These are phyloP conservation scores for Hemileccinum hortonii DNA, from an alignment of 1,284 basidiomycete species.

Conservation along the genomic window DNA sequence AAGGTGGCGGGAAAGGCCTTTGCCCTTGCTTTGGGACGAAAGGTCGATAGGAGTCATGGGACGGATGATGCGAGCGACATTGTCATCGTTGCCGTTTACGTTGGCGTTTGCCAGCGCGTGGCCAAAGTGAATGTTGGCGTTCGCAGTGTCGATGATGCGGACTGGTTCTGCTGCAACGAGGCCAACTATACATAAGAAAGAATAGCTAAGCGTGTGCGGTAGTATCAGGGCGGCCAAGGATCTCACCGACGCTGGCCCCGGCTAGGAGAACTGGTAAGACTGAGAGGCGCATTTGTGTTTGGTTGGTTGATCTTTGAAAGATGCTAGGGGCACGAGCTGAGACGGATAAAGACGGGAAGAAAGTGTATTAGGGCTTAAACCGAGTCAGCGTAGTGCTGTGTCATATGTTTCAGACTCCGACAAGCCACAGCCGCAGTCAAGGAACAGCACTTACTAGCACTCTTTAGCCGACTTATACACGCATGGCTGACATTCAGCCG, in stretches of 20 bases:
- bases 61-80: slow-evolving; percentile 26
- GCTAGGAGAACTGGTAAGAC: slow-evolving; percentile 28
- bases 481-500: too few species aligned
- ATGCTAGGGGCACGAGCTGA: slow-evolving; percentile 1
- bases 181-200: slow-evolving; percentile 12
- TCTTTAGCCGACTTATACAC: neutral
- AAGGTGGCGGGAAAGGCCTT: slow-evolving; percentile 19
- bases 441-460: neutral
- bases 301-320: neutral
- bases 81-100: slow-evolving; percentile 34
- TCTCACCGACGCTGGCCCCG: slow-evolving; percentile 27
- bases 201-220: neutral
- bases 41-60: slow-evolving; percentile 9
- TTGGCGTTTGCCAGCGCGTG: slow-evolving; percentile 33
- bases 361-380: neutral
- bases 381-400: slow-evolving; percentile 5
- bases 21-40: slow-evolving; percentile 8
- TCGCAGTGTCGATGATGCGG: slow-evolving; percentile 20
- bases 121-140: slow-evolving; percentile 34
- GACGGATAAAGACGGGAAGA: slow-evolving; percentile 1
- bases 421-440: neutral
- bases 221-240: neutral
- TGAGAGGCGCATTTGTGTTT: slow-evolving; percentile 25
- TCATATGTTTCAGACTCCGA: slow-evolving; percentile 26
- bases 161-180: slow-evolving; percentile 31